Evolutionary conservation across 2,329 filamentous ascomycete genomes (phyloP).

Genomic region (Cadophora luteo-olivacea): DNA sequence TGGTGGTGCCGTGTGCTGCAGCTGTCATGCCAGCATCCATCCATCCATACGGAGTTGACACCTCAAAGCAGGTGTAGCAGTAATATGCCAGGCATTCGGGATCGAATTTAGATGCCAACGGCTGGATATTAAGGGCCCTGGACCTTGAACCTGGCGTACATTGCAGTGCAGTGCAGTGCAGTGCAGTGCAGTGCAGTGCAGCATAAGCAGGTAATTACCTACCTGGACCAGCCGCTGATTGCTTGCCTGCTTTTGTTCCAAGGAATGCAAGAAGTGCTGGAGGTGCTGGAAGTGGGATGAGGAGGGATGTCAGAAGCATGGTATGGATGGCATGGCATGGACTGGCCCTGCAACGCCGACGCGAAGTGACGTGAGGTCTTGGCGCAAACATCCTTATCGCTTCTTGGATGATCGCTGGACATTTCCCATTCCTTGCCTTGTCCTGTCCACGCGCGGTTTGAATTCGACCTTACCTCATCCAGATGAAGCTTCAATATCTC

Average conservation of each 20-base stretch:
- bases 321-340: not conserved
- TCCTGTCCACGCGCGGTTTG: not conserved
- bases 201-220: not conserved
- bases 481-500: constrained; percentile 12
- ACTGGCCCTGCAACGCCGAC: not conserved
- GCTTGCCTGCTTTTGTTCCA: not conserved
- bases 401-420: constrained; percentile 1
- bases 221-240: not conserved
- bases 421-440: not conserved
- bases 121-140: not conserved
- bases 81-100: not conserved
- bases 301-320: not conserved
- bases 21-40: constrained; percentile 14
- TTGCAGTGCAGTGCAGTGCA: not conserved
- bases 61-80: not conserved
- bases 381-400: not conserved
- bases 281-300: not conserved
- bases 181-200: not conserved
- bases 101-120: not conserved
- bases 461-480: not conserved
- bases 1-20: not conserved
- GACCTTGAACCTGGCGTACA: not conserved
- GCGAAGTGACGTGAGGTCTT: constrained; percentile 12
- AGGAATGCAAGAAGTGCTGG: not conserved
- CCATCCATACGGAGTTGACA: not conserved